Evolutionary conservation across 2,329 filamentous ascomycete genomes (phyloP), one percentile per base, ranked within the genome.

Genomic region (Lomentospora prolificans): DNA sequence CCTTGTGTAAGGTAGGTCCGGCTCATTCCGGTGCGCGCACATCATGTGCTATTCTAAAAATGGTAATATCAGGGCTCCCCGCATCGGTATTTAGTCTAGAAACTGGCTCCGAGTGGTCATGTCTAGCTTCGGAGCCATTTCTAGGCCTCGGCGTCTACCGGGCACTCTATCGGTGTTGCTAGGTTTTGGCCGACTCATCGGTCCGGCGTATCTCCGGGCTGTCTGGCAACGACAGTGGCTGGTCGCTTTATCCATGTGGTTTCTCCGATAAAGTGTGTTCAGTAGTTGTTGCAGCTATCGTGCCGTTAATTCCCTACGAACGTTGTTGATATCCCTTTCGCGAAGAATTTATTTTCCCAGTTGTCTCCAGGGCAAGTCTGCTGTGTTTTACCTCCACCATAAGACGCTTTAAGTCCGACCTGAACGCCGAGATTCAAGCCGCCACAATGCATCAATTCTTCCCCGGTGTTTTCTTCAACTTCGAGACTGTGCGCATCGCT

Each of bases 381-480:
- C 4, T n/a, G n/a, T n/a, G n/a, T n/a, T n/a, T n/a, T n/a, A n/a
- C n/a, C n/a, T 25, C 24, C 22, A 10, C 22, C 44, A 48, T 22
- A 25, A 25, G 12, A 3, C 44, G 12, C 44, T 10, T 25, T 48
- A 48, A 17, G 36, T 41, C 36, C 36, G 36, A 50, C 46, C 46
- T 24, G 25, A 50, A 22, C 46, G 14, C 50, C 25, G 28, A 33
- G 17, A 31, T 25, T 22, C 50, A 51, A 25, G 22, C 50, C n/a
- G n/a, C n/a, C 51, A 63, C 57, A 22, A 70, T 71, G 64, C 60
- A 64, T 57, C 60, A 61, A 50, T 61, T 70, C 52, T 69, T 69
- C 58, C 55, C 41, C 31, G 51, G 53, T 10, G 33, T 46, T 4
- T 55, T 58, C 48, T 58, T 58, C 52, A 46, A 58, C 50, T 58